phyloP scores from a whole-genome alignment of 345 rosid species.

The Arabidopsis suecica region DNA sequence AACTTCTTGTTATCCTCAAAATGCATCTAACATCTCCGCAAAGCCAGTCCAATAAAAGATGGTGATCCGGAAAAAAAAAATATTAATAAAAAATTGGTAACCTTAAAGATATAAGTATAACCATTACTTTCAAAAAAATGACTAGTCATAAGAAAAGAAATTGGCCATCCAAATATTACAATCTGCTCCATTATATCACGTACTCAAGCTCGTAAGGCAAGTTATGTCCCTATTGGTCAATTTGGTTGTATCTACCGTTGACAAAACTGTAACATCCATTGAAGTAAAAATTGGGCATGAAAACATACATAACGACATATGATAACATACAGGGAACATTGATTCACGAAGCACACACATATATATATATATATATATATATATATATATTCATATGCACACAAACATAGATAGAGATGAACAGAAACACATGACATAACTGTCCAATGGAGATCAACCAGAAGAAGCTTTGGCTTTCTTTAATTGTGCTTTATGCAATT shows the following conservation, averaged over 20 bases:
- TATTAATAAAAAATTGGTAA: not conserved
- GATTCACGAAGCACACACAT: not conserved
- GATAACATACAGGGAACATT: constrained; percentile 24
- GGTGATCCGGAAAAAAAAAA: not conserved
- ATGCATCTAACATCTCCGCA: not conserved
- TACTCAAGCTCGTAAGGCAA: constrained; percentile 1
- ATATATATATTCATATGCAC: constrained; percentile 34
- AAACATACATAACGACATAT: constrained; percentile 39
- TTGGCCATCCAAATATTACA: not conserved
- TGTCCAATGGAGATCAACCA: constrained; percentile 42
- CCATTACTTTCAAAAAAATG: not conserved
- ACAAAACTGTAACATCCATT: constrained; percentile 26
- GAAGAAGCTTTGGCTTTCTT: constrained; percentile 24
- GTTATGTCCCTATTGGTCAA: constrained; percentile 33
- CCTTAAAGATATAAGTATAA: not conserved
- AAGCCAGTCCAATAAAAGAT: not conserved
- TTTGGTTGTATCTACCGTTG: constrained; percentile 46
- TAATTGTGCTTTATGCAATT: constrained; percentile 37
- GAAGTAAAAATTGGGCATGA: constrained; percentile 31
- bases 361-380: constrained; percentile 40
- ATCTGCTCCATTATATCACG: not conserved
- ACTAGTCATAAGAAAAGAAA: not conserved
- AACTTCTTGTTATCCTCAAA: not conserved
- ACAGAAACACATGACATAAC: constrained; percentile 12
- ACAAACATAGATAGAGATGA: constrained; percentile 12